Evolutionary conservation across 805 yeast genomes (phyloP), one percentile per base, ranked within the genome.

Genomic region (Kazachstania bromeliacearum): DNA sequence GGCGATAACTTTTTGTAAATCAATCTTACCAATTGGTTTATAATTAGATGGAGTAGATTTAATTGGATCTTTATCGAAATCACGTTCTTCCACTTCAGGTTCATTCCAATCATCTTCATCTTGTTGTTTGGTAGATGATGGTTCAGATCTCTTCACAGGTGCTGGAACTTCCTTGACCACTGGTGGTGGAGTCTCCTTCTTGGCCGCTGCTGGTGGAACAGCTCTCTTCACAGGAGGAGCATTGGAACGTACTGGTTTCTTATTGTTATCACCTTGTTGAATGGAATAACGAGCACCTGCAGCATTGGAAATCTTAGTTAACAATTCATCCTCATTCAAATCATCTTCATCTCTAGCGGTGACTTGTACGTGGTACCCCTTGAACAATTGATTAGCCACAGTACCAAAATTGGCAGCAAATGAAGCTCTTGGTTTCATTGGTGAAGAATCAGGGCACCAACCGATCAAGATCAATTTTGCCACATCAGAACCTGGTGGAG

Each of bases 361-460:
- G 46, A 92, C 78, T 62, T 92, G 96, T 37, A 92, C 88, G 57
- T 92, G 98, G 63, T 89, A 92, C 32, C 95, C 94, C 47, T 70
- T 69, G 51, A 83, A 68, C 15, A 75, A 66, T 40, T 70, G 75
- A 33, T 56, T 55, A 19, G 87, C 74, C 15, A 83, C 82, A 28
- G 78, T 83, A 28, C 84, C 85, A 46, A 81, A 78, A 59, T 82
- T 83, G 41, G 75, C 63, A 19, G 89, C 87, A 61, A 78, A 83
- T 2, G 87, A 77, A 31, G 84, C 71, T 49, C 85, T 73, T 19
- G 79, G 68, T 54, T 78, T 81, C 53, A 67, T 69, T 44, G 96
- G 94, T 16, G 95, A 88, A 38, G 89, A 84, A 59, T 92, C 97
- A 5, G 98, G 98, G 63, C 95, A 84, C 96, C 96, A 89, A 35